A percentile compares a stretch with the other conserved stretches of the same genome.
Conservation (phyloP, 371 early-diverging fungal genomes). For the Circinella minor region DNA sequence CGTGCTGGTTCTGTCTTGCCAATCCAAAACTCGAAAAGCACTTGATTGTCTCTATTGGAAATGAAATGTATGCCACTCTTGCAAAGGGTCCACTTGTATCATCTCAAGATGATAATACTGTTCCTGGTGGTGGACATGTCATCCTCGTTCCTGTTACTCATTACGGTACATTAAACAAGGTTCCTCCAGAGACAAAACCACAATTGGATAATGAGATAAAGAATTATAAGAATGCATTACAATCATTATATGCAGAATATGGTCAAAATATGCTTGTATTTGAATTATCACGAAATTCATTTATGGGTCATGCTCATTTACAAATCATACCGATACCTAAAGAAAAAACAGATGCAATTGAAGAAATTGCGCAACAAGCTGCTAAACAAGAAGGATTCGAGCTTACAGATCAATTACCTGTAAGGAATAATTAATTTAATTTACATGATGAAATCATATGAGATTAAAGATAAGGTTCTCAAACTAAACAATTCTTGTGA, state of each 20-base stretch:
- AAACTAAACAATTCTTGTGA: background rate
- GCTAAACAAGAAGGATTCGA: conserved; percentile 40
- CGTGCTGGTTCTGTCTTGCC: conserved; percentile 91
- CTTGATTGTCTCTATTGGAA: conserved; percentile 76
- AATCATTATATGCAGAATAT: conserved; percentile 47
- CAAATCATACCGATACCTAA: conserved; percentile 66
- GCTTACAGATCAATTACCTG: conserved; percentile 49
- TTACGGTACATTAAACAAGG: conserved; percentile 54
- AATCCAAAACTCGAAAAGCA: conserved; percentile 82
- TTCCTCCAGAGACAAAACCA: conserved; percentile 43
- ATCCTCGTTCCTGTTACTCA: conserved; percentile 80
- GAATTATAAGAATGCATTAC: conserved; percentile 59
- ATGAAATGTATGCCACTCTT: conserved; percentile 72
- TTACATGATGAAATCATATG: background rate
- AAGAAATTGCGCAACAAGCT: conserved; percentile 36
- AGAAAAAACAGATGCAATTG: conserved; percentile 37
- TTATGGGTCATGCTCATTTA: conserved; percentile 64
- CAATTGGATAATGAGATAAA: conserved; percentile 61
- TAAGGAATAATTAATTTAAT: conserved; percentile 19
- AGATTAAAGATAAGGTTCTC: background rate
- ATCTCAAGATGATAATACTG: conserved; percentile 19
- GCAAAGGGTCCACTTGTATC: conserved; percentile 76
- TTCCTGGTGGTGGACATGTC: conserved; percentile 75
- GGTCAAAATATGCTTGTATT: conserved; percentile 68
- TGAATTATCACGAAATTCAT: conserved; percentile 64